These are phyloP conservation scores for Hypsizygus marmoreus DNA, from an alignment of 768 basidiomycete genomes.

Conservation along the genomic window DNA sequence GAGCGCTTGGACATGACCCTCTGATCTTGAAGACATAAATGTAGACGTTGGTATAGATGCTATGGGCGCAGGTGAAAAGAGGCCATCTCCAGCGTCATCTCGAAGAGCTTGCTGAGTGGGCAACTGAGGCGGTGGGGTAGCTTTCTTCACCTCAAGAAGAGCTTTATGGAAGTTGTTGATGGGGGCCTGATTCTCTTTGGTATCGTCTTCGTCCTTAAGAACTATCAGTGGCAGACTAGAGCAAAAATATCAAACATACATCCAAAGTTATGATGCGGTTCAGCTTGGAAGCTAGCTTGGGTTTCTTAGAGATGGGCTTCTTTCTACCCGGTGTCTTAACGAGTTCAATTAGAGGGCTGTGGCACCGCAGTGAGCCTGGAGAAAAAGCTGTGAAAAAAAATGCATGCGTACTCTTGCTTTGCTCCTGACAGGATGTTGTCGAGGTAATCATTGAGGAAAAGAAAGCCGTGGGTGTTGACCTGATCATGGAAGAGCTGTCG, in stretches of 20 bases:
- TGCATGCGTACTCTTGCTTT: constrained; percentile 58
- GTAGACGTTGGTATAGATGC: not conserved
- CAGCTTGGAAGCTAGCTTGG: constrained; percentile 50
- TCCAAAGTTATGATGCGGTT: constrained; percentile 45
- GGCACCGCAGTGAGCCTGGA: constrained; percentile 2
- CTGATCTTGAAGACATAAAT: too few relatives aligned
- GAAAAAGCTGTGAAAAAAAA: not conserved
- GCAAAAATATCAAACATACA: constrained; percentile 30
- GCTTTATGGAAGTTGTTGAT: constrained; percentile 50
- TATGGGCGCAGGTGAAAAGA: not conserved
- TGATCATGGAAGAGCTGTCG: constrained; percentile 72
- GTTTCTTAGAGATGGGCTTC: constrained; percentile 53
- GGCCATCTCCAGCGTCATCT: not conserved
- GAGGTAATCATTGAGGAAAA: constrained; percentile 79
- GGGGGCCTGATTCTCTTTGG: constrained; percentile 42
- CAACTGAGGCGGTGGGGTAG: not conserved
- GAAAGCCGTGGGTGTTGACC: constrained; percentile 73
- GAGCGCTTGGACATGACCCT: too few relatives aligned
- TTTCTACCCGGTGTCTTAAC: constrained; percentile 84
- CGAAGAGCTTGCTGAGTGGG: not conserved
- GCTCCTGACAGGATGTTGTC: constrained; percentile 69
- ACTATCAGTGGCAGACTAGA: constrained; percentile 2
- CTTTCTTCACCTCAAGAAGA: constrained; percentile 35
- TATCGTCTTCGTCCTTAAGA: constrained; percentile 32
- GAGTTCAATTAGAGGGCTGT: constrained; percentile 73